Percentiles rank a stretch among this genome's conserved stretches.
These are phyloP conservation scores for Talaromyces borbonicus DNA, from an alignment of 495 filamentous ascomycete species.

Conservation along the genomic window DNA sequence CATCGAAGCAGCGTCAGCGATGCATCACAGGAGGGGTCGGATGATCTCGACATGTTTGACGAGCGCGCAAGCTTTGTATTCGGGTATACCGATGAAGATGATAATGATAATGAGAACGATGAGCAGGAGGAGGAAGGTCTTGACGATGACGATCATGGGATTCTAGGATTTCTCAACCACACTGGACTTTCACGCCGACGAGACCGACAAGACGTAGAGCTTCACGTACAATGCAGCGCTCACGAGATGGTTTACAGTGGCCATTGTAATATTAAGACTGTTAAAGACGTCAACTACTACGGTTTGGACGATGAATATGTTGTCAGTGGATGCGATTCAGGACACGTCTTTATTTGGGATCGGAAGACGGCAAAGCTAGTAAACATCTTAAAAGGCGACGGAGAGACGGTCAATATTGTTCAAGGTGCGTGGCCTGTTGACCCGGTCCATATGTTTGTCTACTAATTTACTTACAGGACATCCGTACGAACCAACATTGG, in stretches of 20 bases:
- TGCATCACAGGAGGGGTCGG: conserved; percentile 11
- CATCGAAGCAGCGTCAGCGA: background rate
- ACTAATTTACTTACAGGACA: conserved; percentile 37
- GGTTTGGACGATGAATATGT: conserved; percentile 68
- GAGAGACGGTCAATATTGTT: conserved; percentile 65
- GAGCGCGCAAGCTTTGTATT: conserved; percentile 3
- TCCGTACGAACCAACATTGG: conserved; percentile 62
- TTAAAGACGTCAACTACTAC: conserved; percentile 69
- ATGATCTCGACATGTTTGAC: conserved; percentile 14
- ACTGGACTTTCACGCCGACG: conserved; percentile 11
- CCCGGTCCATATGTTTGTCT: background rate
- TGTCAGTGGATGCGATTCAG: conserved; percentile 59
- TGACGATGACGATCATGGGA: conserved; percentile 25
- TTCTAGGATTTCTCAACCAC: conserved; percentile 10
- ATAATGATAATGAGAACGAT: conserved; percentile 22
- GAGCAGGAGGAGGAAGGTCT: conserved; percentile 21
- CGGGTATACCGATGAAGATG: conserved; percentile 11
- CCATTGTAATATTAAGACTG: conserved; percentile 65
- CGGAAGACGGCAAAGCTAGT: conserved; percentile 51
- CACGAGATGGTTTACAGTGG: conserved; percentile 53
- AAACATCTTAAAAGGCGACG: conserved; percentile 62
- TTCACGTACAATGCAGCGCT: conserved; percentile 43
- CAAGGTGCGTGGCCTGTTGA: conserved; percentile 37
- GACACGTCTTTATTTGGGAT: conserved; percentile 65
- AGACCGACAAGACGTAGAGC: conserved; percentile 38